Conservation (phyloP, 768 basidiomycete species). For the Auriscalpium microsporum region DNA sequence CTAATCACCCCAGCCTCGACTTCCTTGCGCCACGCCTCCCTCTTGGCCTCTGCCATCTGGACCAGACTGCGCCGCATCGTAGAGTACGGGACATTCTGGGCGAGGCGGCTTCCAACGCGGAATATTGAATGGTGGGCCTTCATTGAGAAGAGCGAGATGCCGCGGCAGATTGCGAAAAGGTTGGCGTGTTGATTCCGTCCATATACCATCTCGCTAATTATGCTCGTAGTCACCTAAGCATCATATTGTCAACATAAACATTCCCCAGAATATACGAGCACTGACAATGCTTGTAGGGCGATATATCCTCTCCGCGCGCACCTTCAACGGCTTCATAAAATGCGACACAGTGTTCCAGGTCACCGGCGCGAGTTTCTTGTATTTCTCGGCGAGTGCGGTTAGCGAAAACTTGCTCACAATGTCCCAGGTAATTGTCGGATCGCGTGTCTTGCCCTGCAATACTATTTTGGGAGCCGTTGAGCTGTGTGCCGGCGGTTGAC, state of each 20-base stretch:
- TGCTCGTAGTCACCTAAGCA: too few relatives aligned
- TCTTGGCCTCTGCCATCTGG: not conserved
- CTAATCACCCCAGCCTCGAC: not conserved
- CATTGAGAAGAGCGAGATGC: not conserved
- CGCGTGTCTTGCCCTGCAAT: not conserved
- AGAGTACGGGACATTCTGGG: not conserved
- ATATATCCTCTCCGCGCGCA: too few relatives aligned
- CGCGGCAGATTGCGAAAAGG: not conserved
- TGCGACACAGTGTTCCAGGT: conserved; percentile 4
- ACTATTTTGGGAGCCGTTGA: too few relatives aligned
- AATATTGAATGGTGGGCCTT: not conserved
- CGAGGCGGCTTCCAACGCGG: not conserved
- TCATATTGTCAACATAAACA: too few relatives aligned
- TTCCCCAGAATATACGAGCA: too few relatives aligned
- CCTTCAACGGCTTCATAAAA: too few relatives aligned
- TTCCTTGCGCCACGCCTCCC: not conserved
- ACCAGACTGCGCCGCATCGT: not conserved
- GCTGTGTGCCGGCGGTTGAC: too few relatives aligned
- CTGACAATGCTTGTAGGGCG: too few relatives aligned
- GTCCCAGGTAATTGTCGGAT: not conserved
- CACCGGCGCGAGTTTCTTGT: conserved; percentile 1
- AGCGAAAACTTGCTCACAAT: not conserved
- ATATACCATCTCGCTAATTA: too few relatives aligned
- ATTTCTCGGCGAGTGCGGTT: not conserved
- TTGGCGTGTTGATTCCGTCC: too few relatives aligned